Percentiles rank a stretch among this genome's conserved stretches.
phyloP scores from a whole-genome alignment of 106 monocot species.

The Apostasia ramifera region DNA sequence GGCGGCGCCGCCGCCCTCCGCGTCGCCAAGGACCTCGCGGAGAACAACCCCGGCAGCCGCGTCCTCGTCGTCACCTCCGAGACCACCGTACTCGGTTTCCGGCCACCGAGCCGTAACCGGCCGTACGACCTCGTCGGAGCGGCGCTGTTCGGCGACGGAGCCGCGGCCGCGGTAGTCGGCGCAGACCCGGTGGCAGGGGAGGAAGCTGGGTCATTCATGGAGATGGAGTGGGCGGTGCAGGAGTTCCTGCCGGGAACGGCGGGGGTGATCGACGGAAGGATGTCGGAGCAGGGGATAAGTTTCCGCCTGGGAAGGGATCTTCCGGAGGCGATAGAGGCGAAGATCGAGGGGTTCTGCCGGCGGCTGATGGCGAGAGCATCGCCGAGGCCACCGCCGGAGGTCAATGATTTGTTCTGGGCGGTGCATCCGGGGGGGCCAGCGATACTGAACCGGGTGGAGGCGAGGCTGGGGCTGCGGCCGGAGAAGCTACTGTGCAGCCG shows the following conservation, averaged over 20 bases:
- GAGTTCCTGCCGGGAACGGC: constrained; percentile 63
- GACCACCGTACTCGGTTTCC: constrained; percentile 68
- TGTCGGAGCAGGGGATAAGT: constrained; percentile 65
- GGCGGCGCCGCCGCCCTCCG: constrained; percentile 80
- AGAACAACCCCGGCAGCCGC: constrained; percentile 86
- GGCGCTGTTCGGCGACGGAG: constrained; percentile 82
- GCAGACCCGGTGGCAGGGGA: constrained; percentile 18
- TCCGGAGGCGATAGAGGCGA: constrained; percentile 51
- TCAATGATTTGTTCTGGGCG: constrained; percentile 75
- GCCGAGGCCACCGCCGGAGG: constrained; percentile 19
- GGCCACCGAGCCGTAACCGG: constrained; percentile 50
- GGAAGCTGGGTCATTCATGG: constrained; percentile 37
- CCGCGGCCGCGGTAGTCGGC: constrained; percentile 61
- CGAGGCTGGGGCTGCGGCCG: constrained; percentile 36
- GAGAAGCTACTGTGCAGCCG: constrained; percentile 63
- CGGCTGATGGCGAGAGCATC: constrained; percentile 17
- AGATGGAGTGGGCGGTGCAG: constrained; percentile 47
- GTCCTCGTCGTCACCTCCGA: constrained; percentile 69
- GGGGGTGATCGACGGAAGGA: constrained; percentile 44
- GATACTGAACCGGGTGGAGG: constrained; percentile 69
- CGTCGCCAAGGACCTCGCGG: constrained; percentile 79
- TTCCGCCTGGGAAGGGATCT: constrained; percentile 72
- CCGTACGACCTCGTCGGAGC: constrained; percentile 85
- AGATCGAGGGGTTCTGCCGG: constrained; percentile 54
- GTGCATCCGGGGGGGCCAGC: constrained; percentile 92